Conservation (phyloP, 2,329 filamentous ascomycete genomes). For the Allantophomopsis lycopodina region DNA sequence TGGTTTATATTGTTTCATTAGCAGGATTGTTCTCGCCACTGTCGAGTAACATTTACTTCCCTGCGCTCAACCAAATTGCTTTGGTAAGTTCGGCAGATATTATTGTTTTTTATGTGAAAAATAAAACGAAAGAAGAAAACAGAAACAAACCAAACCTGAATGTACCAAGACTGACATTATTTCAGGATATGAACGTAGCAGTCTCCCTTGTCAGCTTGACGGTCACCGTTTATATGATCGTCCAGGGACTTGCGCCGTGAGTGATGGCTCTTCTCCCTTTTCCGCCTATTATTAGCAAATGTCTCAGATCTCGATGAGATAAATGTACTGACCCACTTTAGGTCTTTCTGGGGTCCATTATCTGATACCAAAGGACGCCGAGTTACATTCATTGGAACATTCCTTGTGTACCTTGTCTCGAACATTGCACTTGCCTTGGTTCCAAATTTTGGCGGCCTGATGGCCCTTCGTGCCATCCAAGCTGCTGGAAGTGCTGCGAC, state of each 20-base stretch:
- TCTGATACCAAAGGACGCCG: slow-evolving; percentile 32
- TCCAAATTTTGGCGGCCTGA: slow-evolving; percentile 29
- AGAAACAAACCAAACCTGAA: no score
- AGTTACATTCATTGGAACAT: slow-evolving; percentile 18
- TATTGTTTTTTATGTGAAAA: no score
- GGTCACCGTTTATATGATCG: slow-evolving; percentile 31
- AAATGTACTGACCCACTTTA: no score
- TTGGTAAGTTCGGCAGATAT: slow-evolving; percentile 10
- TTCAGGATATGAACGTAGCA: slow-evolving; percentile 16
- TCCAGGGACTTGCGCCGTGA: slow-evolving; percentile 33
- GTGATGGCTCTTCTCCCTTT: no score
- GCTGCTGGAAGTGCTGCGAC: slow-evolving; percentile 32
- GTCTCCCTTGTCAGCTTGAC: slow-evolving; percentile 22
- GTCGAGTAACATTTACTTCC: slow-evolving; percentile 36
- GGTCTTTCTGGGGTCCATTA: slow-evolving; percentile 28
- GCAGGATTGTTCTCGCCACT: slow-evolving; percentile 38
- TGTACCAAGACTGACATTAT: neutral
- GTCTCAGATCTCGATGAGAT: no score
- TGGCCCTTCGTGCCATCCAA: slow-evolving; percentile 35
- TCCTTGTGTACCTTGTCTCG: slow-evolving; percentile 30
- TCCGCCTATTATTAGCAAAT: no score
- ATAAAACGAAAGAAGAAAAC: no score
- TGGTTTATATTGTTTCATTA: slow-evolving; percentile 32
- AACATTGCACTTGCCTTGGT: slow-evolving; percentile 30
- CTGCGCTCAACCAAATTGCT: slow-evolving; percentile 25